Evolutionary conservation across 2,329 filamentous ascomycete genomes (phyloP), one percentile per base, ranked within the genome.

Genomic region (Pyricularia sp.): DNA sequence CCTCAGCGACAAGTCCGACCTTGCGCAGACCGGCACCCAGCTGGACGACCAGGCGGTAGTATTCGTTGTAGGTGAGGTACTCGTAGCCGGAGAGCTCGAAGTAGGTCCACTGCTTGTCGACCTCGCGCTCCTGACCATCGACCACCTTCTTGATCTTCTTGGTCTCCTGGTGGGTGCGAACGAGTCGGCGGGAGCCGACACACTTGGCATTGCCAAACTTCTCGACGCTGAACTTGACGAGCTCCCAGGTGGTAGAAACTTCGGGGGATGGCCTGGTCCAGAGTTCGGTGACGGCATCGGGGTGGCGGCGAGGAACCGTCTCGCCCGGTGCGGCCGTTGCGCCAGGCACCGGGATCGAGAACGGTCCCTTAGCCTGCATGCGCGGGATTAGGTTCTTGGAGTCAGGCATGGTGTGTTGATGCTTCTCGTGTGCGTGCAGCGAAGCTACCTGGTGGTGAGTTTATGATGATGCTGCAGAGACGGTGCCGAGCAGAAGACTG

Each of bases 121-220:
- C 86, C 79, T 93, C 87, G 75, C 86, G 82, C 83, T 94, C 90
- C 75, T 90, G 85, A 72, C 92, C 92, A 77, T 95, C 91, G 64
- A 96, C 82, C 69, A 93, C 85, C 85, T 94, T 95, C 86, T 94
- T 95, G 78, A 96, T 82, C 84, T 93, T 94, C 84, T 94, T 96
- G 75, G 88, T 91, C 81, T 96, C 92, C 73, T 89, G 85, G 78
- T 95, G 92, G 50, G 88, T 90, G 79, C 90, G 86, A 79, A 96
- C 81, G 70, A 95, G 84, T 77, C 86, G 89, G 72, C 92, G 89
- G 73, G 86, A 88, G 71, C 91, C 92, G 72, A 92, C 80, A 70
- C 85, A 85, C 77, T 88, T 88, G 69, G 84, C 81, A 74, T 90
- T 88, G 73, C 88, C 88, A 76, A 83, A 90, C 75, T 88, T 85